These are phyloP conservation scores for Scheffersomyces insectosa DNA, from an alignment of 1,139 yeast species.

Conservation along the genomic window DNA sequence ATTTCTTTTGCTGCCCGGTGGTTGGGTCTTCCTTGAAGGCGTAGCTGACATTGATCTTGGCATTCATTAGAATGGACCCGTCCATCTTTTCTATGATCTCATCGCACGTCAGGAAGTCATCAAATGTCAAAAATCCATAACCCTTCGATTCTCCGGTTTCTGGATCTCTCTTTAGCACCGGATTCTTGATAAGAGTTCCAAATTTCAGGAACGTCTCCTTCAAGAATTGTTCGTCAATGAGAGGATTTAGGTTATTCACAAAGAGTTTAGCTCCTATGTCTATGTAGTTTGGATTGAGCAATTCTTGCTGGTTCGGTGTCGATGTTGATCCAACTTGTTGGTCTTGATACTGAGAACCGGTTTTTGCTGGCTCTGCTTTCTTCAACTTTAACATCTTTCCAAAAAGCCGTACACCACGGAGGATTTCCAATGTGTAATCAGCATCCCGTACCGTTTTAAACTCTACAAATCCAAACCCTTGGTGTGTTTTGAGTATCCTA, in stretches of 20 bases:
- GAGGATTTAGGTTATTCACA: conserved; percentile 68
- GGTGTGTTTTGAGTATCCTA: conserved; percentile 66
- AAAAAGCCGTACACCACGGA: conserved; percentile 63
- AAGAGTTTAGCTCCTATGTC: conserved; percentile 79
- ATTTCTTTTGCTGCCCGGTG: conserved; percentile 37
- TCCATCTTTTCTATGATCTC: conserved; percentile 69
- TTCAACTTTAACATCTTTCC: conserved; percentile 67
- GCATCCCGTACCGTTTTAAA: conserved; percentile 63
- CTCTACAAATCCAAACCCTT: conserved; percentile 89
- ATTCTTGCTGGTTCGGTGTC: conserved; percentile 3
- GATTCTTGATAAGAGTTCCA: conserved; percentile 59
- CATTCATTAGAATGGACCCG: conserved; percentile 69
- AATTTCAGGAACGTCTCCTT: conserved; percentile 65
- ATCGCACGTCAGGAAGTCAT: conserved; percentile 70
- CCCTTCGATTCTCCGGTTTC: conserved; percentile 56
- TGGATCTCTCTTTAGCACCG: conserved; percentile 54
- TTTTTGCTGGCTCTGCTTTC: conserved; percentile 37
- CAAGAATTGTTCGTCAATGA: conserved; percentile 64
- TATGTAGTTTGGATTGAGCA: conserved; percentile 20
- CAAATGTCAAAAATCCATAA: conserved; percentile 62
- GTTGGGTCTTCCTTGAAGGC: conserved; percentile 66
- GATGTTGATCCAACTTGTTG: conserved; percentile 3
- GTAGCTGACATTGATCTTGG: conserved; percentile 60
- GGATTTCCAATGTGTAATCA: conserved; percentile 63
- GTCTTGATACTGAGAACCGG: conserved; percentile 1